Evolutionary conservation across 495 filamentous ascomycete species (phyloP).

Genomic region (Tuber borchii): DNA sequence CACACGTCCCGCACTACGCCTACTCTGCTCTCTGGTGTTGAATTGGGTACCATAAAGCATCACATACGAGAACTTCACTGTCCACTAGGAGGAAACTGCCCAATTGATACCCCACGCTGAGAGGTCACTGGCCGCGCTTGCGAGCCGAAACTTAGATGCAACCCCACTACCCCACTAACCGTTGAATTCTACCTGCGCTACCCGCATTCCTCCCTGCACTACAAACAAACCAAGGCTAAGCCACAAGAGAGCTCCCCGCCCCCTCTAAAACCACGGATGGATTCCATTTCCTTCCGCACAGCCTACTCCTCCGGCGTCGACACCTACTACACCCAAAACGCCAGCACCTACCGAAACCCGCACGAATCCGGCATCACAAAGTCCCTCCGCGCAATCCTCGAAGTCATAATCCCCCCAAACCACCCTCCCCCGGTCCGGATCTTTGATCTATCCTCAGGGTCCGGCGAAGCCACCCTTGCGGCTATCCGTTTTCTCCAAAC

Average conservation of each 20-base stretch:
- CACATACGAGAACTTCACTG: background rate
- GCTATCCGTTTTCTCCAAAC: constrained; percentile 19
- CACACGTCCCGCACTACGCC: background rate
- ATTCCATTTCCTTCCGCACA: constrained; percentile 40
- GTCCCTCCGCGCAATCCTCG: constrained; percentile 32
- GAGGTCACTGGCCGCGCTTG: background rate
- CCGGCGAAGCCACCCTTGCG: constrained; percentile 31
- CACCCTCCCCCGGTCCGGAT: constrained; percentile 15
- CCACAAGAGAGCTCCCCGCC: background rate
- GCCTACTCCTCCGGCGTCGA: constrained; percentile 40
- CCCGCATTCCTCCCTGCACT: background rate
- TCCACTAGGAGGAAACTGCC: background rate
- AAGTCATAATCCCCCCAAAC: constrained; percentile 7
- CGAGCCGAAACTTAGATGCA: background rate
- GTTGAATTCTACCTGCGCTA: background rate
- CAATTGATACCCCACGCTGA: background rate
- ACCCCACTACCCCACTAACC: background rate
- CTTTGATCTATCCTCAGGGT: constrained; percentile 32
- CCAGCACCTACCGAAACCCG: constrained; percentile 33
- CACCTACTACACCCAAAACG: constrained; percentile 32
- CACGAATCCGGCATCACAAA: constrained; percentile 36
- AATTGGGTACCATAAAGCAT: background rate
- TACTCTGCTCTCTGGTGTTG: background rate
- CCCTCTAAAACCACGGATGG: background rate
- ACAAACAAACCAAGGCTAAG: background rate